Percentiles rank a stretch among this genome's conserved stretches.
Conservation (phyloP, 805 yeast genomes). For the Candida railenensis region DNA sequence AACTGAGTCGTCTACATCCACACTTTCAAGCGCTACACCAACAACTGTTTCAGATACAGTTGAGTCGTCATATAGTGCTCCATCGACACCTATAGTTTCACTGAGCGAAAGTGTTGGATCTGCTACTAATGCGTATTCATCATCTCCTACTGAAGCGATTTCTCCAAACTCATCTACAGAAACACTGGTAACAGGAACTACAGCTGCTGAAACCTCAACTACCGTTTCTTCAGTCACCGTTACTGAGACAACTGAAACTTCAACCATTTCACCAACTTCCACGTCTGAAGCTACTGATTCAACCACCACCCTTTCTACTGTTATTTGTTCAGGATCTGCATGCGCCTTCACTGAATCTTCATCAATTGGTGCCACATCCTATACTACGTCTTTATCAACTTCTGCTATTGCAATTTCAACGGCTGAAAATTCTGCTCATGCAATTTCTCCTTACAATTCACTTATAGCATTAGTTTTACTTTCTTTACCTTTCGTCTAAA, state of each 20-base stretch:
- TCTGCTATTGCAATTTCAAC: not conserved
- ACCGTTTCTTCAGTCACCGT: not conserved
- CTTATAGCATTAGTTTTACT: not conserved
- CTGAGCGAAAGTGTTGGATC: conserved; percentile 3
- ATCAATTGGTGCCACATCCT: not conserved
- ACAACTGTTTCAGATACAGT: not conserved
- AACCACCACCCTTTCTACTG: not conserved
- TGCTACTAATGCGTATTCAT: too few species aligned
- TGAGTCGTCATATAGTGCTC: too few species aligned
- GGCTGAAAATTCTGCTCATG: not conserved
- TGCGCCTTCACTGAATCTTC: not conserved
- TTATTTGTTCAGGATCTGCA: conserved; percentile 6
- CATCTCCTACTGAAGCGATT: not conserved
- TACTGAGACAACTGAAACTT: not conserved
- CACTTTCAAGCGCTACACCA: not conserved
- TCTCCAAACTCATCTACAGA: conserved; percentile 1
- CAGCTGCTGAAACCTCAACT: not conserved
- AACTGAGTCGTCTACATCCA: not conserved
- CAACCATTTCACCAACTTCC: conserved; percentile 11
- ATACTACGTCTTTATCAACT: not conserved
- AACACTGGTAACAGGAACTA: not conserved
- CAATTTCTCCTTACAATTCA: not conserved
- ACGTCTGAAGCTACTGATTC: not conserved
- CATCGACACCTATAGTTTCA: conserved; percentile 3
- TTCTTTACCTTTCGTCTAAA: not conserved